Evolutionary conservation across 2,329 filamentous ascomycete genomes (phyloP).

Genomic region (Colletotrichum australisinense): DNA sequence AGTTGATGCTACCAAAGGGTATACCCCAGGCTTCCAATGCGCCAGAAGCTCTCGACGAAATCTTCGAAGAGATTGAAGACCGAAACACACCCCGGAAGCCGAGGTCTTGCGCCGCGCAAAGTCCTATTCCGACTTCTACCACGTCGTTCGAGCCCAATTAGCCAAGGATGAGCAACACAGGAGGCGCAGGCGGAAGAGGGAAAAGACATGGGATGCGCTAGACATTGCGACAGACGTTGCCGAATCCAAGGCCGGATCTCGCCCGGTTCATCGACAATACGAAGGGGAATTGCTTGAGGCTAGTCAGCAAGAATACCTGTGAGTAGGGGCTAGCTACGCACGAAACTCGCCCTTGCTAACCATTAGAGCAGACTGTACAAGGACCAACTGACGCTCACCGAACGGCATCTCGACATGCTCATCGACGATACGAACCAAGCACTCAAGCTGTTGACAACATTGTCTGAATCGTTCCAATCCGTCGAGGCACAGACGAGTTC

Average conservation of each 20-base stretch:
- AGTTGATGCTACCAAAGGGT: slow-evolving; percentile 52
- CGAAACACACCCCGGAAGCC: slow-evolving; percentile 73
- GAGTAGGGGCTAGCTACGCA: slow-evolving; percentile 46
- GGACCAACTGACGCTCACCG: slow-evolving; percentile 83
- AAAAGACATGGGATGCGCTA: slow-evolving; percentile 64
- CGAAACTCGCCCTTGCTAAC: neutral
- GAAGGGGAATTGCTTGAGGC: slow-evolving; percentile 80
- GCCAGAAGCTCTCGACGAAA: slow-evolving; percentile 66
- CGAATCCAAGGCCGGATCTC: slow-evolving; percentile 27
- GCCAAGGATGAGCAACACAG: slow-evolving; percentile 59
- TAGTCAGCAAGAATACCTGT: slow-evolving; percentile 88
- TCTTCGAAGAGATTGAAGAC: slow-evolving; percentile 67
- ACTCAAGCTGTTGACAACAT: slow-evolving; percentile 78
- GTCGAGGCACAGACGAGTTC: slow-evolving; percentile 93
- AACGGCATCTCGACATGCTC: slow-evolving; percentile 83
- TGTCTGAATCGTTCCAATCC: slow-evolving; percentile 87
- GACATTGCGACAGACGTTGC: slow-evolving; percentile 45
- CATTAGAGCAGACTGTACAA: slow-evolving; percentile 71
- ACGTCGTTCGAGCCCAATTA: slow-evolving; percentile 68
- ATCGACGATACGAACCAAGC: slow-evolving; percentile 82
- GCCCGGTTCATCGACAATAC: slow-evolving; percentile 63
- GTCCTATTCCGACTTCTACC: slow-evolving; percentile 84
- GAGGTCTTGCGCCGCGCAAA: slow-evolving; percentile 74
- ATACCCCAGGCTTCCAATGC: slow-evolving; percentile 62
- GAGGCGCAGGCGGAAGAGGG: slow-evolving; percentile 52